These are phyloP conservation scores for Theobroma cacao DNA, from an alignment of 345 rosid species.

Conservation along the genomic window DNA sequence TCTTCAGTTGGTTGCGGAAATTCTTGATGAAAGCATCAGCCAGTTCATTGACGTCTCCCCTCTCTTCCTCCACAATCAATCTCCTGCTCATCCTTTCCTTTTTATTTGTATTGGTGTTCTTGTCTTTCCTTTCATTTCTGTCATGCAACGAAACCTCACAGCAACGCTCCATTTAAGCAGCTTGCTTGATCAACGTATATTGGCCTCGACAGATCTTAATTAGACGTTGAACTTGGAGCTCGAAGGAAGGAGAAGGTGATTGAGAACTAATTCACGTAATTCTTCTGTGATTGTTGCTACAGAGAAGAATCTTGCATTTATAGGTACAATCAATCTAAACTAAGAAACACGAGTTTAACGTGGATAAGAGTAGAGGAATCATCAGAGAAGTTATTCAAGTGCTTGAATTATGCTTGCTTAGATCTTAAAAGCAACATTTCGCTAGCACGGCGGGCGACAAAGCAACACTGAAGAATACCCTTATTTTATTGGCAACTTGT, in stretches of 20 bases:
- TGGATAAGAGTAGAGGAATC: conserved; percentile 10
- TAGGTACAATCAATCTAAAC: background rate
- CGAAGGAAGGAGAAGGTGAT: background rate
- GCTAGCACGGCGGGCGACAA: no score
- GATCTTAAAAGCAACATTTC: no score
- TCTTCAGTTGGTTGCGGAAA: conserved; percentile 29
- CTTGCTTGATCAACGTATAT: background rate
- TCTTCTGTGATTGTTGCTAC: background rate
- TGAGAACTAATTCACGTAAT: no score
- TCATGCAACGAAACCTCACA: background rate
- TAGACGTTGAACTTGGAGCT: no score
- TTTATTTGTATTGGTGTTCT: background rate
- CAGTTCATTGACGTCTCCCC: conserved; percentile 26
- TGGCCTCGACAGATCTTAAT: background rate
- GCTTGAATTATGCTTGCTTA: background rate
- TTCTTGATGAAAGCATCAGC: conserved; percentile 36
- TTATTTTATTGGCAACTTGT: background rate
- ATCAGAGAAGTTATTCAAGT: background rate
- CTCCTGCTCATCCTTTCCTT: background rate
- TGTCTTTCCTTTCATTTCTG: background rate
- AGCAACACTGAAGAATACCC: no score
- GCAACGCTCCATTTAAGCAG: background rate
- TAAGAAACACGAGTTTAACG: conserved; percentile 10
- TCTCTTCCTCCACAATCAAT: conserved; percentile 3
- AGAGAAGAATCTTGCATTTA: conserved; percentile 1